Percentiles rank a stretch among this genome's conserved stretches.
Conservation (phyloP, 1,139 yeast genomes). For the Suhomyces bribrorum region DNA sequence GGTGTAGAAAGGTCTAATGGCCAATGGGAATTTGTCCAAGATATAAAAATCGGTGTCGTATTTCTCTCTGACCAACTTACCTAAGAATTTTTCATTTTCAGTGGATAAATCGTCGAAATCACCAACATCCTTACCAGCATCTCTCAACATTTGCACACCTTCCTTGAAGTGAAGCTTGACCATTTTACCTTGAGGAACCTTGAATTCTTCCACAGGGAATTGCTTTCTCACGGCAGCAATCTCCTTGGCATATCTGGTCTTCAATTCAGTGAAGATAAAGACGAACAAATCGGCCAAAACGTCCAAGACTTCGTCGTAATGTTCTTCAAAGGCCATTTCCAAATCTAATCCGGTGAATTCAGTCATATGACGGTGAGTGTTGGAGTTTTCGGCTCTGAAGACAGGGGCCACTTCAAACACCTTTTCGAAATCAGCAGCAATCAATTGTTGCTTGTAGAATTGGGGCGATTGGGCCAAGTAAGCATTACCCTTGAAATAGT, state of each 20-base stretch:
- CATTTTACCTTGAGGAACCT: constrained; percentile 90
- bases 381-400: constrained; percentile 98
- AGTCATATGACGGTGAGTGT: constrained; percentile 99
- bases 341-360: constrained; percentile 96
- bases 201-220: constrained; percentile 96
- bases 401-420: constrained; percentile 98
- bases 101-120: constrained; percentile 91
- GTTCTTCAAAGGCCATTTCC: constrained; percentile 98
- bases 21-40: constrained; percentile 96
- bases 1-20: constrained; percentile 96
- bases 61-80: constrained; percentile 87
- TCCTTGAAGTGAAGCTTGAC: constrained; percentile 87
- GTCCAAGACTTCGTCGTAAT: constrained; percentile 92
- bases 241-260: constrained; percentile 75
- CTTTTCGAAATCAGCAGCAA: constrained; percentile 95
- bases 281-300: constrained; percentile 81
- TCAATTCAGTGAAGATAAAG: constrained; percentile 83
- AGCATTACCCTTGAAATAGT: constrained; percentile 90
- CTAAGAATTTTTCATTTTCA: constrained; percentile 91
- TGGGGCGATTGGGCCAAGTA: constrained; percentile 98
- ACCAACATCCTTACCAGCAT: constrained; percentile 76
- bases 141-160: constrained; percentile 83
- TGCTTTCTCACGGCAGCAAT: constrained; percentile 90
- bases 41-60: constrained; percentile 97
- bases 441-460: constrained; percentile 94